Percentiles rank a stretch among this genome's conserved stretches.
phyloP scores from a whole-genome alignment of 768 basidiomycete genomes.

The Mycena albidolilacea region DNA sequence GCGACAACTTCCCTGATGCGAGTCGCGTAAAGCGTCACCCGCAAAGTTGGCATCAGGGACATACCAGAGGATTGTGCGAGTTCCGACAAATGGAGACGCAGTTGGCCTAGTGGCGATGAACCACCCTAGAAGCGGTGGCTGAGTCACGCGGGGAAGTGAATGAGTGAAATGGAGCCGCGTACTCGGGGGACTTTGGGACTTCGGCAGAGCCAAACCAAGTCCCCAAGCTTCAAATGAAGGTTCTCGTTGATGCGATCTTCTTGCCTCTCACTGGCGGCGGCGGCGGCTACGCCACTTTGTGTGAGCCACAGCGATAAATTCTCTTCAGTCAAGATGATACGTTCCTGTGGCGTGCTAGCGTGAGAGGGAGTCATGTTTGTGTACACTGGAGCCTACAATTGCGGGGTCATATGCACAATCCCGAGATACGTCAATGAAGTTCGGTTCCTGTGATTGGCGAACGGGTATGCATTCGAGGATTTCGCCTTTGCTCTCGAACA shows the following conservation, averaged over 20 bases:
- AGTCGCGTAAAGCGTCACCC: slow-evolving; percentile 32
- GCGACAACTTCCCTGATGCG: slow-evolving; percentile 67
- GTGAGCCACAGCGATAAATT: slow-evolving; percentile 65
- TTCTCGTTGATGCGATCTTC: slow-evolving; percentile 54
- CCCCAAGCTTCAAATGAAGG: slow-evolving; percentile 63
- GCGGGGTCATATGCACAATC: slow-evolving; percentile 46
- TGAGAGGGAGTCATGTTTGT: slow-evolving; percentile 36
- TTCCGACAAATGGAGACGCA: slow-evolving; percentile 77
- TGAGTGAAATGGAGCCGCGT: slow-evolving; percentile 41
- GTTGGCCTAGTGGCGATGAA: slow-evolving; percentile 84
- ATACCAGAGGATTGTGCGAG: slow-evolving; percentile 75
- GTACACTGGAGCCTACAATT: slow-evolving; percentile 47
- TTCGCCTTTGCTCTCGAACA: slow-evolving; percentile 48
- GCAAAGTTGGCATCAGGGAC: slow-evolving; percentile 28
- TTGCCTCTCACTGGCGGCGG: slow-evolving; percentile 44
- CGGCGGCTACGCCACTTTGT: slow-evolving; percentile 49
- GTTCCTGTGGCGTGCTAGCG: slow-evolving; percentile 57
- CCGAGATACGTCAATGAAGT: slow-evolving; percentile 61
- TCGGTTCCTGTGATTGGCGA: slow-evolving; percentile 54
- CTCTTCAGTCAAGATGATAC: slow-evolving; percentile 61
- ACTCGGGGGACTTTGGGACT: slow-evolving; percentile 70
- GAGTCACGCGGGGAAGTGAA: slow-evolving; percentile 38
- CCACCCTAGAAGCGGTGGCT: slow-evolving; percentile 73
- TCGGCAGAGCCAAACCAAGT: slow-evolving; percentile 71
- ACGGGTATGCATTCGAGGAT: slow-evolving; percentile 65